A percentile compares a stretch with the other conserved stretches of the same genome.
These are phyloP conservation scores for Endotrypanum monterogeii DNA, from an alignment of 208 protist species.

Conservation along the genomic window DNA sequence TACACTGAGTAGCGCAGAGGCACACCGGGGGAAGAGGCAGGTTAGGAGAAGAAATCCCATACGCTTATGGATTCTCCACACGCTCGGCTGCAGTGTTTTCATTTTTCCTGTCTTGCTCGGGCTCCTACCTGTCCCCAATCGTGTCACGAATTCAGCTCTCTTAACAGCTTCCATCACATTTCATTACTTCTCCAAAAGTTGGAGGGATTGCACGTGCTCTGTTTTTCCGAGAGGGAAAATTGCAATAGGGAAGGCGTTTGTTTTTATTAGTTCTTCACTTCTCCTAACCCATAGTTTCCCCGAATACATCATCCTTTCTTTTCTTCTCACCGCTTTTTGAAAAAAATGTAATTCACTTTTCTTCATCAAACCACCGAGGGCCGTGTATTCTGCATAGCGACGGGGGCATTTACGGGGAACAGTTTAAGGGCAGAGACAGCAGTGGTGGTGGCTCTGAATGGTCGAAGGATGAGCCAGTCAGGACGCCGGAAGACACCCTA, in stretches of 20 bases:
- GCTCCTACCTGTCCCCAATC: background rate
- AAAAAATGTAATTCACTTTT: background rate
- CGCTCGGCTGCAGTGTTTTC: background rate
- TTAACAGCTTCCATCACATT: background rate
- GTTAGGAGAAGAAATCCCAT: background rate
- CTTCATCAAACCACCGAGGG: background rate
- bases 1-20: too few species aligned
- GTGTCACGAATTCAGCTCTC: background rate
- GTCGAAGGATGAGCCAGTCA: slow-evolving; percentile 10
- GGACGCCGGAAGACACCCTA: slow-evolving; percentile 10
- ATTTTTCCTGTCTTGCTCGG: background rate
- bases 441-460: background rate
- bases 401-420: background rate
- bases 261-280: too few species aligned
- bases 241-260: background rate
- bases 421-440: background rate
- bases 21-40: background rate
- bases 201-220: background rate
- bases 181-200: background rate
- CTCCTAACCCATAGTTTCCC: background rate
- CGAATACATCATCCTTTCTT: background rate
- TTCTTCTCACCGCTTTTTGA: background rate
- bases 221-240: background rate
- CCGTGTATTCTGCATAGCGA: background rate
- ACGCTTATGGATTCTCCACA: background rate